Conservation (phyloP, 192 early-diverging fungal species). For the Coemansia sp. region DNA sequence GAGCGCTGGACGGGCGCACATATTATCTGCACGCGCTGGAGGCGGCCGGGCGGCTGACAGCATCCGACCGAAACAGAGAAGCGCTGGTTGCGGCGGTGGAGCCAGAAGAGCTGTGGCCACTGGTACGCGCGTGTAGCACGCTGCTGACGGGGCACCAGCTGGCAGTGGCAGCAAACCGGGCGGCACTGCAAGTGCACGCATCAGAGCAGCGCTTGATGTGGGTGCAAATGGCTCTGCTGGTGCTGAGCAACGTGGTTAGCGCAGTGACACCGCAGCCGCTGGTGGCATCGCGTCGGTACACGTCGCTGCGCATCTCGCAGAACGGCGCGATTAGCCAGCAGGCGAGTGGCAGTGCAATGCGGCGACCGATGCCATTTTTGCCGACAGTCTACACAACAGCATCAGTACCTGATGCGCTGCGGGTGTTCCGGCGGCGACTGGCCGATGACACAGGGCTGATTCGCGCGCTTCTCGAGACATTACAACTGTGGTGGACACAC, state of each 20-base stretch:
- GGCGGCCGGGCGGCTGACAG: constrained; percentile 28
- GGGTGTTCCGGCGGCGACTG: constrained; percentile 27
- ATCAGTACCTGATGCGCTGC: constrained; percentile 27
- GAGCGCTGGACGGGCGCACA: constrained; percentile 25
- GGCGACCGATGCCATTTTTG: constrained; percentile 41
- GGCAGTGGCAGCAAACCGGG: constrained; percentile 10
- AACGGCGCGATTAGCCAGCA: constrained; percentile 11
- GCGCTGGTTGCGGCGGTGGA: constrained; percentile 8
- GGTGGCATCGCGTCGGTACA: constrained; percentile 31
- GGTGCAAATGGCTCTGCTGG: constrained; percentile 47
- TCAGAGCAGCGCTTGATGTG: constrained; percentile 41
- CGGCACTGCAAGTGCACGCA: constrained; percentile 12
- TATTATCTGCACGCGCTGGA: constrained; percentile 50
- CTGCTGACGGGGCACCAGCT: constrained; percentile 37
- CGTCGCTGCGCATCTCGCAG: constrained; percentile 22
- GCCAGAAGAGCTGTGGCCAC: constrained; percentile 14
- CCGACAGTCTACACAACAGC: constrained; percentile 22
- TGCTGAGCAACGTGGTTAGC: constrained; percentile 42
- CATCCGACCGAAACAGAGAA: constrained; percentile 27
- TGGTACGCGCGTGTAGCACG: constrained; percentile 30
- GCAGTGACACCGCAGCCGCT: constrained; percentile 32
- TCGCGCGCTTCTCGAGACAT: constrained; percentile 41
- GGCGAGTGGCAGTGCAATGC: background rate
- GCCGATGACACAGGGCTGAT: constrained; percentile 23
- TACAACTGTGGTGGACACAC: constrained; percentile 41